phyloP scores from a whole-genome alignment of 108 stramenopile genomes.

The Skeletonema tropicum region DNA sequence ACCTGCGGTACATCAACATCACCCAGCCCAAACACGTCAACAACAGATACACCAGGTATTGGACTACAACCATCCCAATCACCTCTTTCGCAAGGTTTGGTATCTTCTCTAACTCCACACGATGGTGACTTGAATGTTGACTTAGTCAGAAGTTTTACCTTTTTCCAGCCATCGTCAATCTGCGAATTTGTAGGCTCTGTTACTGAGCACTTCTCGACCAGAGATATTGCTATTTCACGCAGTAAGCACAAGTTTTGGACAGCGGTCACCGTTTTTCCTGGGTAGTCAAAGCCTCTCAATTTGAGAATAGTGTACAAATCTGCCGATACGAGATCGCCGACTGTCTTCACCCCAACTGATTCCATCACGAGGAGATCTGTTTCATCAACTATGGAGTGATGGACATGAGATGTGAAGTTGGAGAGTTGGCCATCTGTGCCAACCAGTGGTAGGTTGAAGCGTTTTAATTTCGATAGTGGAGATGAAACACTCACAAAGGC shows the following conservation, averaged over 20 bases:
- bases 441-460: slow-evolving; percentile 24
- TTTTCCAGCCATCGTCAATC: background rate
- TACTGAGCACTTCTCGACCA: slow-evolving; percentile 46
- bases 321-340: slow-evolving; percentile 50
- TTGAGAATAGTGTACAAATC: slow-evolving; percentile 44
- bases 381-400: slow-evolving; percentile 13
- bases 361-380: slow-evolving; percentile 31
- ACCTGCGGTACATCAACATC: slow-evolving; percentile 40
- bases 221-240: slow-evolving; percentile 29
- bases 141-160: background rate
- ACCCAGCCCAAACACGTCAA: slow-evolving; percentile 56
- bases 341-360: slow-evolving; percentile 40
- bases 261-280: slow-evolving; percentile 18
- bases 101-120: slow-evolving; percentile 39
- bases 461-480: slow-evolving; percentile 21
- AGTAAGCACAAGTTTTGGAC: slow-evolving; percentile 48
- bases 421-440: slow-evolving; percentile 18
- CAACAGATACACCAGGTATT: slow-evolving; percentile 21
- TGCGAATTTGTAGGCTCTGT: background rate
- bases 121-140: background rate
- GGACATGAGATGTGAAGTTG: slow-evolving; percentile 20
- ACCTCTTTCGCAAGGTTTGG: slow-evolving; percentile 29
- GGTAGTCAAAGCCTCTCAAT: slow-evolving; percentile 57
- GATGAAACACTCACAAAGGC: slow-evolving; percentile 31
- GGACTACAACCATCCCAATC: slow-evolving; percentile 65